A percentile compares a stretch with the other conserved stretches of the same genome.
These are phyloP conservation scores for Leptographium flavum DNA, from an alignment of 2,329 filamentous ascomycete genomes.

Conservation along the genomic window DNA sequence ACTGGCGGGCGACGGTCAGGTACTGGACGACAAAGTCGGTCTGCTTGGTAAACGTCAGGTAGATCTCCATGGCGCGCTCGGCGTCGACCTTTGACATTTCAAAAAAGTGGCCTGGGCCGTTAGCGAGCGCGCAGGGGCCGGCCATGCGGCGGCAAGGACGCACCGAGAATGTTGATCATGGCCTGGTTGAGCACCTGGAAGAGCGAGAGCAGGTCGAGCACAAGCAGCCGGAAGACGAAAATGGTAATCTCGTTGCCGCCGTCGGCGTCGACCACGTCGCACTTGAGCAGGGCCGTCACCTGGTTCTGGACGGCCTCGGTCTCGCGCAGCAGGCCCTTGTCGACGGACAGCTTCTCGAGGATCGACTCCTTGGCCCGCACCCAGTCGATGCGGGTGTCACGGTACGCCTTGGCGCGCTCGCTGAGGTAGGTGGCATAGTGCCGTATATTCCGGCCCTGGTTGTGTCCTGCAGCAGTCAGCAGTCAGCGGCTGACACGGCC, in stretches of 20 bases:
- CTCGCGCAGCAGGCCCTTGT: slow-evolving; percentile 84
- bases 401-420: slow-evolving; percentile 68
- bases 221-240: slow-evolving; percentile 81
- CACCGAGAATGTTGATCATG: slow-evolving; percentile 91
- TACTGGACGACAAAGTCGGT: slow-evolving; percentile 90
- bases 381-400: slow-evolving; percentile 78
- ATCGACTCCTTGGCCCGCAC: slow-evolving; percentile 70
- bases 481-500: not conserved
- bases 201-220: slow-evolving; percentile 74
- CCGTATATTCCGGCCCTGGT: slow-evolving; percentile 86
- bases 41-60: slow-evolving; percentile 80
- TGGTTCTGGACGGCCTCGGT: slow-evolving; percentile 84
- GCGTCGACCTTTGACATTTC: slow-evolving; percentile 95
- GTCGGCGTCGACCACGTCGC: slow-evolving; percentile 80
- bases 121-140: slow-evolving; percentile 11
- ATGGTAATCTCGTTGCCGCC: slow-evolving; percentile 94
- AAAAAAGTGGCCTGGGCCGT: slow-evolving; percentile 73
- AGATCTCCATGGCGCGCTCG: slow-evolving; percentile 80
- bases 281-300: slow-evolving; percentile 72
- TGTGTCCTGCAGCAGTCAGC: slow-evolving; percentile 50
- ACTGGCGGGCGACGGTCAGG: slow-evolving; percentile 72
- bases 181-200: slow-evolving; percentile 96
- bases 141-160: slow-evolving; percentile 14
- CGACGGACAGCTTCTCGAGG: slow-evolving; percentile 72
- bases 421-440: slow-evolving; percentile 80